These are phyloP conservation scores for Phylloporus sp. DNA, from an alignment of 1,284 basidiomycete species.

Conservation along the genomic window DNA sequence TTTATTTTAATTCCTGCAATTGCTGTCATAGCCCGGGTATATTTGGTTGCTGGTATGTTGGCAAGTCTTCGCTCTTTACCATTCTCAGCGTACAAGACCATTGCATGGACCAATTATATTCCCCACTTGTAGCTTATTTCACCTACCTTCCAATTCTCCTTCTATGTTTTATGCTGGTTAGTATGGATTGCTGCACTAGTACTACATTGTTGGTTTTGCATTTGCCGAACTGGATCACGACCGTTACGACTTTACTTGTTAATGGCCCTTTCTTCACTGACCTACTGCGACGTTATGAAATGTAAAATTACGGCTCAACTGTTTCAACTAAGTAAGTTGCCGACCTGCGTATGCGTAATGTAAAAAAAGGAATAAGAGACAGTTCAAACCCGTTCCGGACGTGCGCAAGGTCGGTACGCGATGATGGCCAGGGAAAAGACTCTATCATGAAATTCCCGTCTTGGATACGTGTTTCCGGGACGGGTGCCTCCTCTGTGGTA, in stretches of 20 bases:
- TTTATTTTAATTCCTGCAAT: not conserved
- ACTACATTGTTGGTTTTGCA: not conserved
- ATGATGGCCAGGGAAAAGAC: not conserved
- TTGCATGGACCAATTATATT: not conserved
- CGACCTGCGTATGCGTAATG: no score
- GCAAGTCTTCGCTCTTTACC: conserved; percentile 8
- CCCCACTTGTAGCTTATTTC: conserved; percentile 4
- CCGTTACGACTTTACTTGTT: no score
- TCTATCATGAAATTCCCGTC: not conserved
- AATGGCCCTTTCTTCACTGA: no score
- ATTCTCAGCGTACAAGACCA: not conserved
- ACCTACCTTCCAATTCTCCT: not conserved
- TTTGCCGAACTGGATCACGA: not conserved
- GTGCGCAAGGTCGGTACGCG: no score
- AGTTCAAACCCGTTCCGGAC: no score
- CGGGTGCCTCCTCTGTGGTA: not conserved
- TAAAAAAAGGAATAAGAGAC: no score
- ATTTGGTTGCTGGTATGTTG: conserved; percentile 2
- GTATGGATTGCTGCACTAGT: not conserved
- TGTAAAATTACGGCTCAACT: no score
- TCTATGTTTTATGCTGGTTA: not conserved
- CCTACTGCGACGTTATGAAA: no score
- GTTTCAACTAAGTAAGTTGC: not conserved
- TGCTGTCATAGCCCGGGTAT: not conserved
- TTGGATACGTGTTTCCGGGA: not conserved